These are phyloP conservation scores for Quercus cerris DNA, from an alignment of 306 rosid genomes.

Conservation along the genomic window DNA sequence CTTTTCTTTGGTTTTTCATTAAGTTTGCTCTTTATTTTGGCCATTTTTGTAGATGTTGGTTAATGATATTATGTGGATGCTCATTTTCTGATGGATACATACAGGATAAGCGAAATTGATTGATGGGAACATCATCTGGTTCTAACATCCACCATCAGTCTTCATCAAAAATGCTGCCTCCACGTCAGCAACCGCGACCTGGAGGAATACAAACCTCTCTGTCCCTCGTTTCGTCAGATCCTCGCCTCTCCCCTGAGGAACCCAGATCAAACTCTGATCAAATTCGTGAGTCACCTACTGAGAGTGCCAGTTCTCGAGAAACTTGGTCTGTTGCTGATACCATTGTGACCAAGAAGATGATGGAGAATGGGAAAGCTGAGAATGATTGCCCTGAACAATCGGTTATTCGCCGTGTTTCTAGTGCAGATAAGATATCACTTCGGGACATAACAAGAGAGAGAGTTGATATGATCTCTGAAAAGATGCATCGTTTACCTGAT, in stretches of 20 bases:
- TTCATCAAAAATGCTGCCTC: conserved; percentile 67
- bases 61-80: conserved; percentile 1
- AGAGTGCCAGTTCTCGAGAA: conserved; percentile 93
- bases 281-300: conserved; percentile 80
- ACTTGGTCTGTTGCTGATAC: conserved; percentile 81
- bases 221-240: conserved; percentile 77
- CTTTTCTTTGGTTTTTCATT: neutral
- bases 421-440: conserved; percentile 77
- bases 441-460: conserved; percentile 89
- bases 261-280: conserved; percentile 78
- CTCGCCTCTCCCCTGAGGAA: conserved; percentile 77
- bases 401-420: conserved; percentile 75
- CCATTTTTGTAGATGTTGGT: neutral
- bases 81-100: conserved; percentile 12
- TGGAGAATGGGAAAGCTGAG: conserved; percentile 79
- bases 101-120: conserved; percentile 24
- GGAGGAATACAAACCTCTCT: conserved; percentile 81
- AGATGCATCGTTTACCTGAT: conserved; percentile 78
- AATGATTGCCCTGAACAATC: conserved; percentile 71
- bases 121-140: conserved; percentile 63
- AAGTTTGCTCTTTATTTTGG: neutral
- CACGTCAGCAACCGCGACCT: conserved; percentile 75
- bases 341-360: conserved; percentile 66
- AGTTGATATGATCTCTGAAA: conserved; percentile 76
- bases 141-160: conserved; percentile 53